phyloP scores from a whole-genome alignment of 163 green algal genomes.

The Smithsoniella earleae region DNA sequence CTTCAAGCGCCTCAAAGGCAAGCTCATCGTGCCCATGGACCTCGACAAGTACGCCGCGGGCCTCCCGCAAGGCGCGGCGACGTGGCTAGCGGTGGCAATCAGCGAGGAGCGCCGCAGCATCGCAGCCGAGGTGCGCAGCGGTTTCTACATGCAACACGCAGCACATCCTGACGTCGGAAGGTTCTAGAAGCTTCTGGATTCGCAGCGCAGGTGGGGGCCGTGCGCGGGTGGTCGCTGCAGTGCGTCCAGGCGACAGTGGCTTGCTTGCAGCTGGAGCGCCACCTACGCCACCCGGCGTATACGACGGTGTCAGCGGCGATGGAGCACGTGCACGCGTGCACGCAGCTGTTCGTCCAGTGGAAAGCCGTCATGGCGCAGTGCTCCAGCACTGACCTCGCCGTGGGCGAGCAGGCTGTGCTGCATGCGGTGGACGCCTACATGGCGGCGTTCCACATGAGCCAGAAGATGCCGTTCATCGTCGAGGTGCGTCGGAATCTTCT shows the following conservation, averaged over 20 bases:
- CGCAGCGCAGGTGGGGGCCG: not conserved
- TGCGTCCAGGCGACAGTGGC: not conserved
- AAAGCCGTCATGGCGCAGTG: not conserved
- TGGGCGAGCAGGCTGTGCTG: slow-evolving; percentile 5
- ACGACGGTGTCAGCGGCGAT: not conserved
- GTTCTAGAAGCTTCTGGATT: not conserved
- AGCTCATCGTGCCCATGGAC: not conserved
- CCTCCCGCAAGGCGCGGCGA: not conserved
- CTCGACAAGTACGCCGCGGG: not conserved
- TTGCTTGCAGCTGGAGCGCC: slow-evolving; percentile 1
- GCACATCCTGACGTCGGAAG: not conserved
- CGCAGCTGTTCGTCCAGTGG: slow-evolving; percentile 7
- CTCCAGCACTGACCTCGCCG: not conserved
- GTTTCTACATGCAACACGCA: not conserved
- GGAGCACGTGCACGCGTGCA: slow-evolving; percentile 3
- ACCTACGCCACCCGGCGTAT: slow-evolving; percentile 1
- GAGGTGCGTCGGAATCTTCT: slow-evolving; percentile 8
- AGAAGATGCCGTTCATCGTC: not conserved
- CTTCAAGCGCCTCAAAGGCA: not conserved
- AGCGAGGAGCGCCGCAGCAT: not conserved
- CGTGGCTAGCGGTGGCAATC: not conserved
- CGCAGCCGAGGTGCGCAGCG: not conserved
- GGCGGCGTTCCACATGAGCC: not conserved
- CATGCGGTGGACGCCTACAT: not conserved
- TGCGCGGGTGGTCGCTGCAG: not conserved